These are phyloP conservation scores for Naganishia friedmannii DNA, from an alignment of 768 basidiomycete species.

Conservation along the genomic window DNA sequence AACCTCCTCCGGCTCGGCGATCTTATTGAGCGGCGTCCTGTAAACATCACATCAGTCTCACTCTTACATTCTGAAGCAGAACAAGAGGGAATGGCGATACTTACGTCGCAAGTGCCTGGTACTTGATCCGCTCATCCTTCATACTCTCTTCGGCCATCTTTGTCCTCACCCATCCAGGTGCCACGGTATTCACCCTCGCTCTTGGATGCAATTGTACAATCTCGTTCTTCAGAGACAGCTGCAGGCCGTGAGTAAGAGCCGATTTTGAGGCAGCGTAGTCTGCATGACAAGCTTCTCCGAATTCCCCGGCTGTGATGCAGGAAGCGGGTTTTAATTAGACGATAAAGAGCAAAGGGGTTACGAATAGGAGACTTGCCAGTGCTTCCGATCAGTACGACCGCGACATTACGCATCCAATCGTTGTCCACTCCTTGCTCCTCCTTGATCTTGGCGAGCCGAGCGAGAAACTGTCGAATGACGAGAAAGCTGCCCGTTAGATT, in stretches of 20 bases:
- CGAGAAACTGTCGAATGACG: constrained; percentile 64
- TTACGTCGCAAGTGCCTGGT: constrained; percentile 68
- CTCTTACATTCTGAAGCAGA: background rate
- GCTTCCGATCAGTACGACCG: constrained; percentile 63
- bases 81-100: constrained; percentile 36
- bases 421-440: constrained; percentile 51
- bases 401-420: constrained; percentile 56
- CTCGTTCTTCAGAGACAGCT: constrained; percentile 70
- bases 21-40: constrained; percentile 69
- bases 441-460: constrained; percentile 53
- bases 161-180: constrained; percentile 64
- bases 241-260: constrained; percentile 55
- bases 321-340: too few relatives aligned
- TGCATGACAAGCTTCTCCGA: constrained; percentile 64
- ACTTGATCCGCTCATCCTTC: constrained; percentile 59
- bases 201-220: constrained; percentile 60
- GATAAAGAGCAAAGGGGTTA: too few relatives aligned
- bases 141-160: constrained; percentile 63
- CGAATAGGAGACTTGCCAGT: background rate
- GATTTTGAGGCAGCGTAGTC: constrained; percentile 41
- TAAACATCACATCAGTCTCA: background rate
- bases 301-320: constrained; percentile 69
- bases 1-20: constrained; percentile 64
- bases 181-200: constrained; percentile 69
- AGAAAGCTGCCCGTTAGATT: constrained; percentile 68